phyloP scores from a whole-genome alignment of 164 flowering plant species.

The Litsea cubeba region DNA sequence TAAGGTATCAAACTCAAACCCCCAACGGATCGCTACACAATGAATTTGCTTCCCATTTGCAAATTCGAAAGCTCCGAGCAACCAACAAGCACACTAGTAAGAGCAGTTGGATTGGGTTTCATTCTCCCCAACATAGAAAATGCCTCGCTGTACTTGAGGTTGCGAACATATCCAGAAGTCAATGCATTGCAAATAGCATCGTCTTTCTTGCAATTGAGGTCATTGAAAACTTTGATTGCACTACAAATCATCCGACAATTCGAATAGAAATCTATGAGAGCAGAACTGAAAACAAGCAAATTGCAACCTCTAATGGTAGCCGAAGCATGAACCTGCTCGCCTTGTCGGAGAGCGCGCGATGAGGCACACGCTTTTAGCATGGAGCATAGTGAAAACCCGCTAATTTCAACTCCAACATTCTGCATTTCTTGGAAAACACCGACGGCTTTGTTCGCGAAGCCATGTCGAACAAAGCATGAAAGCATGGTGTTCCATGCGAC shows the following conservation, averaged over 20 bases:
- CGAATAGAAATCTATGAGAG: slow-evolving; percentile 46
- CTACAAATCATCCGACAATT: slow-evolving; percentile 26
- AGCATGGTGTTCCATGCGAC: slow-evolving; percentile 56
- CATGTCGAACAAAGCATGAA: slow-evolving; percentile 34
- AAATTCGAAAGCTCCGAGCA: slow-evolving; percentile 46
- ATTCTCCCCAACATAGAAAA: slow-evolving; percentile 27
- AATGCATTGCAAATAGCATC: slow-evolving; percentile 41
- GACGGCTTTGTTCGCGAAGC: slow-evolving; percentile 27
- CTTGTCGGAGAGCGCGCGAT: slow-evolving; percentile 29
- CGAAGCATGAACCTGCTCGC: slow-evolving; percentile 48
- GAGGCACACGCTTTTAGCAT: slow-evolving; percentile 44
- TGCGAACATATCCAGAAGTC: slow-evolving; percentile 41
- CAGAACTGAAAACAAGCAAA: slow-evolving; percentile 42
- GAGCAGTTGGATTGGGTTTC: slow-evolving; percentile 40
- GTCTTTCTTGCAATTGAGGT: slow-evolving; percentile 27
- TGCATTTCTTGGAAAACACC: slow-evolving; percentile 32
- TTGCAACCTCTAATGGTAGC: slow-evolving; percentile 33
- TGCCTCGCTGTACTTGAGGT: slow-evolving; percentile 32
- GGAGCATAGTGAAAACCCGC: slow-evolving; percentile 42
- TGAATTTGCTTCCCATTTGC: slow-evolving; percentile 50
- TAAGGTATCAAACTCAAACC: slow-evolving; percentile 33
- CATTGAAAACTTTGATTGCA: slow-evolving; percentile 31
- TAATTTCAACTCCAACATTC: slow-evolving; percentile 25
- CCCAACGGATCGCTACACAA: slow-evolving; percentile 35
- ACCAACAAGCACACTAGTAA: slow-evolving; percentile 45